Base-by-base conservation (phyloP, 2,329 filamentous ascomycete species). In the Trichoderma simmonsii region DNA sequence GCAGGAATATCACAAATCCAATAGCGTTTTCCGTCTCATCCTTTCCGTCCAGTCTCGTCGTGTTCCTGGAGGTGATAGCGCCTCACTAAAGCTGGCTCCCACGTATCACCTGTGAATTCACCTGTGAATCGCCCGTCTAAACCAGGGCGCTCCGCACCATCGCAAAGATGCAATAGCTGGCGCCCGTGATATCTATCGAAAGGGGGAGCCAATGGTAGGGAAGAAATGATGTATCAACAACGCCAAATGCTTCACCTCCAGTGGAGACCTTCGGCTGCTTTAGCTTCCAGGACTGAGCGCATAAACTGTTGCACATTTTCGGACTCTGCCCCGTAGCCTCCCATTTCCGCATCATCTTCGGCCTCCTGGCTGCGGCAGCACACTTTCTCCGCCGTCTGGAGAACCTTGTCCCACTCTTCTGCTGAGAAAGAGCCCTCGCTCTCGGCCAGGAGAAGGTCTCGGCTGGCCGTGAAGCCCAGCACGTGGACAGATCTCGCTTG, bases 401-500 rank as follows among this genome's bases (percentile, higher is more conserved):
- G 89, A 21, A 92, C 88, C 57, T 86, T 83, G 71, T 94, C 89
- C 94, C 95, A 98, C 74, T 92, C 90, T 15, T 89, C 86, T 75
- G 92, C 85, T 61, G 89, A 88, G 79, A 98, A 98, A 4, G 83
- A 82, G 0, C 95, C 95, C 77, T 95, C 90, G 77, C 94, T 97
- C 82, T 97, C 93, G 39, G 89, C 90, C 56, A 97, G 82, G 26
- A 98, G 82, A 66, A 97, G 83, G 72, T 93, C 90, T 9, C 91
- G 88, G 66, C 89, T 85, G 1, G 91, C 90, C n/a, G 91, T 91
- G 79, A 96, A 97, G 6, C 90, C 92, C 72, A 98, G 86, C n/a
- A 92, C 93, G 79, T 98, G 95, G 26, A 93, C 83, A 6, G 94
- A 97, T 70, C 84, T 86, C 12, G 92, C 91, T 60, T 83, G 82